A percentile compares a stretch with the other conserved stretches of the same genome.
These are phyloP conservation scores for Xylaria curta DNA, from an alignment of 495 filamentous ascomycete genomes.

Conservation along the genomic window DNA sequence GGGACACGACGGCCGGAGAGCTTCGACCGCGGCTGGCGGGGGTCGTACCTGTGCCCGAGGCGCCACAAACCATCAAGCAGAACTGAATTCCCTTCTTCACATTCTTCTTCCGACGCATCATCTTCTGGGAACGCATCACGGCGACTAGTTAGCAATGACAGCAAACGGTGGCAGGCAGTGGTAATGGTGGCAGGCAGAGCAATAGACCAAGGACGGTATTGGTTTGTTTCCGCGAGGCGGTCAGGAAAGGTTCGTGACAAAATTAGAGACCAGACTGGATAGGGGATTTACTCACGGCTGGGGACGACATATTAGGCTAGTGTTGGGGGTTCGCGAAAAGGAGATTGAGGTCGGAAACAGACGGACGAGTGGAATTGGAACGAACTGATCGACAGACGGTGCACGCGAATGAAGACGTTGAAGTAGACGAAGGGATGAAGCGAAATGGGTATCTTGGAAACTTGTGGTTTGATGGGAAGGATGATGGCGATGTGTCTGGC, in stretches of 20 bases:
- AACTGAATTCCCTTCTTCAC: slow-evolving; percentile 99
- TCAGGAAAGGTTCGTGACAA: slow-evolving; percentile 29
- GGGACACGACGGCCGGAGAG: slow-evolving; percentile 17
- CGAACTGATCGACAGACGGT: slow-evolving; percentile 34
- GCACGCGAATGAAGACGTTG: background rate
- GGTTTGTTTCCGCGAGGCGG: slow-evolving; percentile 19
- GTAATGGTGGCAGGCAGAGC: slow-evolving; percentile 14
- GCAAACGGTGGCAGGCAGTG: background rate
- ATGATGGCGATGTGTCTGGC: slow-evolving; percentile 21
- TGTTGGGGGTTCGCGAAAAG: slow-evolving; percentile 33
- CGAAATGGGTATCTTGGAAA: slow-evolving; percentile 29
- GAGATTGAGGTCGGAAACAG: slow-evolving; percentile 31
- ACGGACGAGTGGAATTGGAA: slow-evolving; percentile 25
- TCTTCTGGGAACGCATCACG: slow-evolving; percentile 65
- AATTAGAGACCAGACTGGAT: slow-evolving; percentile 32
- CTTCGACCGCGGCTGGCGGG: slow-evolving; percentile 26
- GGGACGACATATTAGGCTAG: slow-evolving; percentile 49
- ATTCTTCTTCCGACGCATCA: slow-evolving; percentile 99
- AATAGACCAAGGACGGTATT: slow-evolving; percentile 29
- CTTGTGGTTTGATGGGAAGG: slow-evolving; percentile 16
- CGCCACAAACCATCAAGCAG: slow-evolving; percentile 99
- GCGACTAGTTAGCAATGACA: slow-evolving; percentile 43
- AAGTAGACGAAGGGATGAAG: slow-evolving; percentile 14
- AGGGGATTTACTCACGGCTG: slow-evolving; percentile 45
- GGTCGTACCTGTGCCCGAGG: slow-evolving; percentile 90